phyloP scores from a whole-genome alignment of 768 basidiomycete species.

The Pleurotus tuoliensis region DNA sequence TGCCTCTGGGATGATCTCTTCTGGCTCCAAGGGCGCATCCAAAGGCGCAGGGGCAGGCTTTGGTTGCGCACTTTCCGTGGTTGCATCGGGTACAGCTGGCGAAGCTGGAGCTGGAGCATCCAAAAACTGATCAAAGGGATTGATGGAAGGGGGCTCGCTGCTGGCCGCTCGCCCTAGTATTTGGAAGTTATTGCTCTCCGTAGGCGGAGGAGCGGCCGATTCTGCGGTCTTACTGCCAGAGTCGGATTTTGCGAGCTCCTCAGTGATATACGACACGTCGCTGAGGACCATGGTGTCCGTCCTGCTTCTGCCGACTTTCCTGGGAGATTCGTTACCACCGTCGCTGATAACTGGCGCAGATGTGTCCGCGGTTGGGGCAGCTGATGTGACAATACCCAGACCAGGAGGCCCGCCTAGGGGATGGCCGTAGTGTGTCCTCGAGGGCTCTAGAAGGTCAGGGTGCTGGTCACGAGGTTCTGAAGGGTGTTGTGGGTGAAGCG shows the following conservation, averaged over 20 bases:
- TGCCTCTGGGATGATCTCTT: neutral
- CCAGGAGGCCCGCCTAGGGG: neutral
- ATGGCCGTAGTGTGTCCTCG: neutral
- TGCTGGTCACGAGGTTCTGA: neutral
- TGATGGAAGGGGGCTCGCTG: neutral
- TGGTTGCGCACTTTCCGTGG: neutral
- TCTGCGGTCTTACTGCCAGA: constrained; percentile 8
- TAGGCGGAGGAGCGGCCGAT: constrained; percentile 1
- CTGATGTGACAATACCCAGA: constrained; percentile 2
- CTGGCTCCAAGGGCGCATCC: neutral
- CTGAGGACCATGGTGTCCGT: constrained; percentile 77
- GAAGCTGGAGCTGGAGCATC: too few relatives aligned
- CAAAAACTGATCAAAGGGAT: too few relatives aligned
- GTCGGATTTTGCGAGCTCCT: constrained; percentile 26
- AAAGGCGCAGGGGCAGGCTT: neutral
- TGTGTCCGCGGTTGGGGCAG: constrained; percentile 9
- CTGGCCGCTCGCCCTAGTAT: neutral
- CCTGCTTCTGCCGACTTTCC: constrained; percentile 48
- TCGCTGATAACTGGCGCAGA: neutral
- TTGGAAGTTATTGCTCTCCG: neutral
- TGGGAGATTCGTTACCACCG: constrained; percentile 32
- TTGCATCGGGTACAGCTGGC: too few relatives aligned
- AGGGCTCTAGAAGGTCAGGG: neutral
- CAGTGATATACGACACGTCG: constrained; percentile 30
- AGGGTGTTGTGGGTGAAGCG: constrained; percentile 21